Base-by-base conservation (phyloP, 345 rosid species). In the Garcia nutans region DNA sequence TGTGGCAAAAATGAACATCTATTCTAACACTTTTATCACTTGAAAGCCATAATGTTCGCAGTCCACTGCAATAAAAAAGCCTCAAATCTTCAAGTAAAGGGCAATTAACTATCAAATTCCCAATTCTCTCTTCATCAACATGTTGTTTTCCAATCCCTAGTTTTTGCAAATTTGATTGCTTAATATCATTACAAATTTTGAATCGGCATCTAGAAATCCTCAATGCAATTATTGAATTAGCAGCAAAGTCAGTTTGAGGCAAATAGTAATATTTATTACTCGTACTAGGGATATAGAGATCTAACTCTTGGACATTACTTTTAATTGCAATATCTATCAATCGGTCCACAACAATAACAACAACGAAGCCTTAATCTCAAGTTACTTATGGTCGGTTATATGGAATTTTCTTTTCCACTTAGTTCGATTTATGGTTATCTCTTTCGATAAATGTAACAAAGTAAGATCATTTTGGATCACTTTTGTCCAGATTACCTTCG, bases 1-100 rank as follows among this genome's bases (percentile, higher is more conserved):
- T 62, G n/a, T n/a, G 54, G 73, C 86, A 85, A 42, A 60, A 19
- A 52, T 85, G 81, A 45, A 85, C 50, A 76, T 85, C 86, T 59
- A 78, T 74, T 70, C 83, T 72, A 54, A 70, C 31, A 23, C 78
- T 79, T 62, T 76, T 66, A 64, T 71, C n/a, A 54, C 62, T 45
- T 2, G 77, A 54, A 37, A 85, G 66, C 28, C 16, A 45, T 6
- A 73, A 59, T 55, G 3, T 28, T 64, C 56, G 55, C 63, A 80
- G 66, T 60, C 88, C 79, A 8, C 22, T 68, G 71, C 79, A 71
- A 47, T 55, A 33, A 50, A 80, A 70, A 15, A 85, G 75, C 66
- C 87, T 80, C 61, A 82, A 73, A 71, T 82, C 85, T 57, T 80
- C 70, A 62, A 85, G 68, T 69, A 72, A 74, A 74, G 85, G 84